Evolutionary conservation across 1,139 yeast genomes (phyloP), one percentile per base, ranked within the genome.

Genomic region (Ashbya aceris): DNA sequence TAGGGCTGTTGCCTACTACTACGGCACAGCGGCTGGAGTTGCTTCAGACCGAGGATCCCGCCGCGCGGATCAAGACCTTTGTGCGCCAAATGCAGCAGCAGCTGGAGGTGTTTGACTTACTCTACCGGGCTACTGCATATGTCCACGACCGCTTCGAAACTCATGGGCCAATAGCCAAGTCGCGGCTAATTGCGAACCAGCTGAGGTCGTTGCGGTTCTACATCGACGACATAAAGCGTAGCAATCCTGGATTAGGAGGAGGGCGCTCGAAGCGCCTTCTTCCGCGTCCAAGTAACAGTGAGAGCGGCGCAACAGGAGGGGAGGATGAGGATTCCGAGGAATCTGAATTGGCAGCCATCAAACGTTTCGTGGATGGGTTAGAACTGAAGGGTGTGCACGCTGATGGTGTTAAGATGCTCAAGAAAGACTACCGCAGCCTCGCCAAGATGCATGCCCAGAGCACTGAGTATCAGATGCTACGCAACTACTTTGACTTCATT

Each of bases 401-500:
- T 8, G 86, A 80, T 56, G 80, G 83, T 10, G 71, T 71, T 42
- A 64, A 77, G 35, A 62, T 78, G 40, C 60, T 81, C 9, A 48
- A 60, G 8, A 79, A 79, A 50, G 89, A 80, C 53, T 79, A 63
- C 54, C 74, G 74, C 50, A 62, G 85, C 27, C 66, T 80, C 45
- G 68, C 67, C 45, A 68, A 73, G 35, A 72, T 82, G 61, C 71
- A 73, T 11, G 71, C 77, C 4, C 79, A 75, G 11, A 76, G 76
- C 45, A 73, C 84, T 0, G 87, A 81, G 49, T 78, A 73, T 55
- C 85, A 80, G 56, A 81, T 79, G 0, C 62, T 80, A 40, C 60
- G 82, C 42, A 77, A 77, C 45, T 81, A 80, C 57, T 69, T 81
- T 49, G 87, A 81, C 50, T 71, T 77, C 30, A 74, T 80, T 2